Conservation (phyloP, 306 rosid genomes). For the Senna tora region DNA sequence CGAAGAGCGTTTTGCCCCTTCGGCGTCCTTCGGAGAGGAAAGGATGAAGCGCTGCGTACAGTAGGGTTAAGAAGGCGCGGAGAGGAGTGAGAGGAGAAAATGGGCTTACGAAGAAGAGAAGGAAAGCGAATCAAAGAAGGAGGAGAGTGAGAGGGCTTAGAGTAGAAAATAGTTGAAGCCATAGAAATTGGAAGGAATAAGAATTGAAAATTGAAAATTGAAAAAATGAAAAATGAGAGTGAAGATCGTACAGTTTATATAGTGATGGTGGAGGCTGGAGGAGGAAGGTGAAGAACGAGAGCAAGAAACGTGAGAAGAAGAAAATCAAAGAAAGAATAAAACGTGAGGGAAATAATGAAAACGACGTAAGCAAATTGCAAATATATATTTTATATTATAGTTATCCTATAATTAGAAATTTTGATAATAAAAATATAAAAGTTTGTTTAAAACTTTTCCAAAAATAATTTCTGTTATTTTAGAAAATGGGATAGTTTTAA, state of each 20-base stretch:
- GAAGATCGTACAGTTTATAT: too few species aligned
- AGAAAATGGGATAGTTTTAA: too few species aligned
- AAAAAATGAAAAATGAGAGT: too few species aligned
- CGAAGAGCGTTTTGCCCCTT: slow-evolving; percentile 42
- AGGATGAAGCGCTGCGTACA: slow-evolving; percentile 33
- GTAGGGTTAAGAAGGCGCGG: slow-evolving; percentile 29
- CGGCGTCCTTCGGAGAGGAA: slow-evolving; percentile 39
- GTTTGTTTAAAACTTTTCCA: too few species aligned
- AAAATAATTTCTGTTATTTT: too few species aligned
- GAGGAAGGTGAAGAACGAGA: too few species aligned
- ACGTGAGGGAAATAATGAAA: background rate
- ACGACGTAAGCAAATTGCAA: too few species aligned
- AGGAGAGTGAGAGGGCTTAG: slow-evolving; percentile 14
- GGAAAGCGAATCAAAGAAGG: slow-evolving; percentile 37
- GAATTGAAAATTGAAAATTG: too few species aligned
- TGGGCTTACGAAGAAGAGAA: slow-evolving; percentile 36
- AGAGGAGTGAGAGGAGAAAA: background rate
- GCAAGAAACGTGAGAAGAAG: background rate
- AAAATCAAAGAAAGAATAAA: background rate
- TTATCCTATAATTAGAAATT: too few species aligned
- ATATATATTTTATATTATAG: too few species aligned
- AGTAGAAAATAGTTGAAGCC: slow-evolving; percentile 44
- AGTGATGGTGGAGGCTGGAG: too few species aligned
- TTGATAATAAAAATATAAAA: too few species aligned
- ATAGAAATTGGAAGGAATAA: background rate